Percentiles rank a stretch among this genome's conserved stretches.
These are phyloP conservation scores for Coemansia pectinata DNA, from an alignment of 192 early-diverging fungal species.

Conservation along the genomic window DNA sequence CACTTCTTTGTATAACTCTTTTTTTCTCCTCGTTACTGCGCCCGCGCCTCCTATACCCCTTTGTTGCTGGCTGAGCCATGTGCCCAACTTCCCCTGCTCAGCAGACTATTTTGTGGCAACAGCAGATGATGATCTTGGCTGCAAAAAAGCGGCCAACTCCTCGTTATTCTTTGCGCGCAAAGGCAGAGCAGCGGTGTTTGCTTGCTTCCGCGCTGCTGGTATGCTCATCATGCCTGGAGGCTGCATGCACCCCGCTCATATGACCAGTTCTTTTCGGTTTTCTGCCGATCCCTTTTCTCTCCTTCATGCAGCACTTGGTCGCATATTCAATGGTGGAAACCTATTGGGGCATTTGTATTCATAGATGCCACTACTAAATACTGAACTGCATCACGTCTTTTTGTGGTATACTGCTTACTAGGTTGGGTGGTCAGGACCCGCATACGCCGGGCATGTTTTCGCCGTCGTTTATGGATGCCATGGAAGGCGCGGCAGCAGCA, in stretches of 20 bases:
- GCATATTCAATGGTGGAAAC: neutral
- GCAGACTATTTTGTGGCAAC: constrained; percentile 2
- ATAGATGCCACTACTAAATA: neutral
- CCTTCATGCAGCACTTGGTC: neutral
- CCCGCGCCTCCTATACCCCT: neutral
- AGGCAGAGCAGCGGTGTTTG: neutral
- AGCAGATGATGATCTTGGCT: neutral
- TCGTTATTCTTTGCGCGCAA: neutral
- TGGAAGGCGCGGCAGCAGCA: constrained; percentile 52
- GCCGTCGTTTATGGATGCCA: constrained; percentile 66
- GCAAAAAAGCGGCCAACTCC: neutral
- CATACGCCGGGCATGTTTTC: constrained; percentile 72
- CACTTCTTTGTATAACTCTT: neutral
- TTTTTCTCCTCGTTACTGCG: neutral
- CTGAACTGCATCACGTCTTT: neutral
- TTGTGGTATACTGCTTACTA: constrained; percentile 6
- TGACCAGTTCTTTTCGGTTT: neutral
- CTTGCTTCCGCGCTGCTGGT: neutral
- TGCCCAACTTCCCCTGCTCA: constrained; percentile 1
- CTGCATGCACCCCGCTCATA: neutral
- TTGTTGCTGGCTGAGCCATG: neutral
- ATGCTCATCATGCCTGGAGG: neutral
- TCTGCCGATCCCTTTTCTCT: neutral
- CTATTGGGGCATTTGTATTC: neutral
- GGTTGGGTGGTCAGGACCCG: constrained; percentile 42